A percentile compares a stretch with the other conserved stretches of the same genome.
Evolutionary conservation across 2,329 filamentous ascomycete genomes (phyloP).

Genomic region (Epichloe aotearoae): DNA sequence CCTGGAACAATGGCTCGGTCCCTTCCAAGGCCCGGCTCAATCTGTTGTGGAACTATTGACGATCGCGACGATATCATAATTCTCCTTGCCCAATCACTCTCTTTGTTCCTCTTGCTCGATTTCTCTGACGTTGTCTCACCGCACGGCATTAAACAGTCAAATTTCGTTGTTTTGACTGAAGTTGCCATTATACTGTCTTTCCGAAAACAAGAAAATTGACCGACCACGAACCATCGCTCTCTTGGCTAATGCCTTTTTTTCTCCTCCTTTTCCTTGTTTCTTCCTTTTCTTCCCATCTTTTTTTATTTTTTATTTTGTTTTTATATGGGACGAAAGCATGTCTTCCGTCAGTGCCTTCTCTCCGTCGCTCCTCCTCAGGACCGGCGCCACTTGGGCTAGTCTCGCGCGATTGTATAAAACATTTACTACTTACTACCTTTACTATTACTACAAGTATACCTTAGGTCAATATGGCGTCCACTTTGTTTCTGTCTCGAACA

Average conservation of each 20-base stretch:
- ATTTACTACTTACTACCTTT: neutral
- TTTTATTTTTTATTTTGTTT: neutral
- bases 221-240: neutral
- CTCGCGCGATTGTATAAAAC: neutral
- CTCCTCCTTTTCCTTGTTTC: neutral
- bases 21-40: neutral
- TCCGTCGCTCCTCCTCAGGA: neutral
- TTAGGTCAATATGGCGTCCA: neutral
- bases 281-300: neutral
- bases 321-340: neutral
- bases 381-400: neutral
- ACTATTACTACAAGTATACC: neutral
- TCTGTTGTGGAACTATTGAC: neutral
- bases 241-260: neutral
- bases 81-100: neutral
- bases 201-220: neutral
- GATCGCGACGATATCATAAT: slow-evolving; percentile 3
- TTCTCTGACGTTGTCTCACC: neutral
- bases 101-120: neutral
- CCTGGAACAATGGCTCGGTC: neutral
- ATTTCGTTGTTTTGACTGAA: neutral
- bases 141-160: neutral
- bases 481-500: neutral
- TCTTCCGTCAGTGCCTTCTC: too few relatives aligned
- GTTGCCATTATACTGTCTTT: neutral